phyloP scores from a whole-genome alignment of 495 filamentous ascomycete genomes.

The Rhypophila decipiens region DNA sequence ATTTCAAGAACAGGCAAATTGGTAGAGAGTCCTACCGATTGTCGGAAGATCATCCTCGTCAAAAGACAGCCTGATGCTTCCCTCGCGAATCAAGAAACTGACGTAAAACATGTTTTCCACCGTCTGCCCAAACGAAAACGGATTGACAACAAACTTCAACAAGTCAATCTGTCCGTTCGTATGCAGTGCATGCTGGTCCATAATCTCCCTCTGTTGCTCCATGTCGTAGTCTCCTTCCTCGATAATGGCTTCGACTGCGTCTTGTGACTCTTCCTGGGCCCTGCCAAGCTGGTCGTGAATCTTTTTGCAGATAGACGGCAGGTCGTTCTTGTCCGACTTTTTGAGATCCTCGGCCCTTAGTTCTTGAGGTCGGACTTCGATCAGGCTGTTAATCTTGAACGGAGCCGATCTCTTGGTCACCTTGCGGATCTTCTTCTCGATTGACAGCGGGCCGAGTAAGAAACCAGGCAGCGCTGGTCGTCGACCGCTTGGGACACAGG shows the following conservation, averaged over 20 bases:
- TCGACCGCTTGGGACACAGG: conserved; percentile 62
- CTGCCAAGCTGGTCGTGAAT: conserved; percentile 46
- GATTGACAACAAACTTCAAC: conserved; percentile 82
- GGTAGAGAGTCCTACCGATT: conserved; percentile 51
- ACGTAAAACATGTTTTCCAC: conserved; percentile 97
- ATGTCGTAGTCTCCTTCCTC: conserved; percentile 23
- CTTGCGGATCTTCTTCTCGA: conserved; percentile 74
- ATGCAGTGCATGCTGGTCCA: conserved; percentile 51
- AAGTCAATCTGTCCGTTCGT: conserved; percentile 63
- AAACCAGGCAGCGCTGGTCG: conserved; percentile 78
- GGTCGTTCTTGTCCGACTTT: conserved; percentile 63
- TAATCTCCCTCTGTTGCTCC: conserved; percentile 36
- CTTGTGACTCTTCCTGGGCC: conserved; percentile 35
- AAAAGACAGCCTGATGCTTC: conserved; percentile 56
- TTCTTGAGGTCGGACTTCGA: conserved; percentile 67
- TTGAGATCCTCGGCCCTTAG: conserved; percentile 64
- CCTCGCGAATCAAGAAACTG: conserved; percentile 89
- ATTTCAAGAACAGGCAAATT: not conserved
- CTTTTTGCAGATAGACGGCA: conserved; percentile 61
- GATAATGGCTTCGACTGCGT: conserved; percentile 32
- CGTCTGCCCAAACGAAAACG: conserved; percentile 85
- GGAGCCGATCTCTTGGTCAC: conserved; percentile 57
- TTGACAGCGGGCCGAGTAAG: conserved; percentile 80
- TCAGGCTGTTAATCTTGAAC: conserved; percentile 55
- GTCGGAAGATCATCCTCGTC: conserved; percentile 63